phyloP scores from a whole-genome alignment of 805 yeast genomes.

The Sungouiozyma ichnusensis region DNA sequence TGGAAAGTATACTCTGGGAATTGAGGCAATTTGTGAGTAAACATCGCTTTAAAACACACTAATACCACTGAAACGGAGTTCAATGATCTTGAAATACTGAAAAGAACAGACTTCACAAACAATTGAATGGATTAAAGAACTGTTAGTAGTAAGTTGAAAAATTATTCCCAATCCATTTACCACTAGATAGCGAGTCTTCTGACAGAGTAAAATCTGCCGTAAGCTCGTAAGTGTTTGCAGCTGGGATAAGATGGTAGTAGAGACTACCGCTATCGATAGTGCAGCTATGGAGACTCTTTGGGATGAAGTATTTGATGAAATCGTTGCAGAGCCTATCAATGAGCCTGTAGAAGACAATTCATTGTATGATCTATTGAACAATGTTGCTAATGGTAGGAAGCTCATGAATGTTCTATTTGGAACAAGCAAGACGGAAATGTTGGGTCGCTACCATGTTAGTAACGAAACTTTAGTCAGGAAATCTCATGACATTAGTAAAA shows the following conservation, averaged over 20 bases:
- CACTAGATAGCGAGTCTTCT: not conserved
- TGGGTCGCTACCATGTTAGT: conserved; percentile 1
- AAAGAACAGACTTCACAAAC: no score
- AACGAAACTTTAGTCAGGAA: conserved; percentile 3
- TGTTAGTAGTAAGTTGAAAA: not conserved
- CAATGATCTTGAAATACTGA: no score
- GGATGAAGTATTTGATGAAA: not conserved
- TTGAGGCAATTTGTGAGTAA: conserved; percentile 34
- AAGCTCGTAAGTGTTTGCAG: no score
- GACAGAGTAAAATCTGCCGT: no score
- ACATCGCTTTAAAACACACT: no score
- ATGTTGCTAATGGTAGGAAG: conserved; percentile 17
- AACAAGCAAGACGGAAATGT: conserved; percentile 1
- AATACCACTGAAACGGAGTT: no score
- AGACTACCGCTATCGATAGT: no score
- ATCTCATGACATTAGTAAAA: conserved; percentile 7
- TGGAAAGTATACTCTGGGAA: conserved; percentile 31
- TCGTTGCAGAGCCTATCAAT: not conserved
- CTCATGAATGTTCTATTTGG: conserved; percentile 15
- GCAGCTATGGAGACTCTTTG: not conserved
- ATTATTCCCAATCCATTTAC: not conserved
- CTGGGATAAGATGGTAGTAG: no score
- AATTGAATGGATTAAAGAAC: not conserved
- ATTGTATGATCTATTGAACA: conserved; percentile 19
- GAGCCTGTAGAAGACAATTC: not conserved